Base-by-base conservation (phyloP, 345 rosid species). In the Noccaea bulbosa region DNA sequence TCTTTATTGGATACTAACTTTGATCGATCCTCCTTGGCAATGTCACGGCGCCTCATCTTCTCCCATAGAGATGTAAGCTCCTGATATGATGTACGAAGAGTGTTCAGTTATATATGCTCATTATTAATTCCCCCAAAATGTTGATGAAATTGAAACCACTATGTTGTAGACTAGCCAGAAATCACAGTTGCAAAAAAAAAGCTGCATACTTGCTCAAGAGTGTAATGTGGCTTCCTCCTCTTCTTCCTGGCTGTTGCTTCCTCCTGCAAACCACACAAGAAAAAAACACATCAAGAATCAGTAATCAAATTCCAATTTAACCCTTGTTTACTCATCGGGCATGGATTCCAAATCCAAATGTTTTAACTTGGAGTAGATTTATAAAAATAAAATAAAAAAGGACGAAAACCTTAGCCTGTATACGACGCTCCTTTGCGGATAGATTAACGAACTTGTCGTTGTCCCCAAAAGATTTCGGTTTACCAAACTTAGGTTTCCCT, bases 1-100 rank as follows among this genome's bases (percentile, higher is more conserved):
- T 61, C 6, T 61, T 24, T 39, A 63, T 16, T 61, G 47, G 27
- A 73, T 40, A 60, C 85, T 24, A 82, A 95, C 98, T 85, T 86
- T 39, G 89, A 85, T 82, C 97, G 84, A 24, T 90, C 87, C 65
- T 90, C 94, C 77, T 95, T 87, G 56, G 82, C 88, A 80, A 92
- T 85, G 59, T 92, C 81, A 14, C 88, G 97, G 39, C 82, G 92
- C 67, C 98, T 88, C 91, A 95, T 90, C 86, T 89, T 90, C 76
- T 92, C 99, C 96, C 97, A 95, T 1, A 92, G 81, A 67, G 79
- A 55, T 7, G 85, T 92, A 79, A 92, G 98, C 86, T 95, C 99
- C 99, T 95, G 72, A 48, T 32, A 35, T 37, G 24, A 47, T 30
- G 46, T 34, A 60, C 14, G 22, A 49, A 27, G 58, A 65, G 48